These are phyloP conservation scores for Smittium culicis DNA, from an alignment of 371 early-diverging fungal species.

Conservation along the genomic window DNA sequence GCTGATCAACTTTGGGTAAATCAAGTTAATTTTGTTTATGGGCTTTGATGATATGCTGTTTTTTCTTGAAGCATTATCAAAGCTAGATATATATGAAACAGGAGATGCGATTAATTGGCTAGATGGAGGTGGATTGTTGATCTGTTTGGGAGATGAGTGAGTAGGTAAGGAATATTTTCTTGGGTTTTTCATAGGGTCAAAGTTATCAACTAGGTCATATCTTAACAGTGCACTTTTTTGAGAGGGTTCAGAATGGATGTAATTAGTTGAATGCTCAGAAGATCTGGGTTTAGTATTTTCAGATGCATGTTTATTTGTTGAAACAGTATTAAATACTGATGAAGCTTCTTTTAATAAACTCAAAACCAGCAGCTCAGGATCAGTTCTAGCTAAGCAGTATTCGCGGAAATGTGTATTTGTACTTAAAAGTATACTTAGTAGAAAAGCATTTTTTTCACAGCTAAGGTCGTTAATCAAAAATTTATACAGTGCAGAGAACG, in stretches of 20 bases:
- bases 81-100: too few species aligned
- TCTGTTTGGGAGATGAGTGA: too few species aligned
- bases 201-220: not conserved
- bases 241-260: not conserved
- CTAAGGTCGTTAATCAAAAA: not conserved
- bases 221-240: not conserved
- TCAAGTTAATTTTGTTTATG: not conserved
- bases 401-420: not conserved
- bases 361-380: not conserved
- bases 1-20: not conserved
- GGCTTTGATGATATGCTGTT: not conserved
- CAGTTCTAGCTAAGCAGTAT: conserved; percentile 6
- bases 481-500: not conserved
- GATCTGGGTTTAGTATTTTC: not conserved
- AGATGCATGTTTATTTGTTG: not conserved
- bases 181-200: not conserved
- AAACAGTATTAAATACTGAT: not conserved
- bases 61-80: too few species aligned
- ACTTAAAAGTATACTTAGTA: not conserved
- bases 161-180: too few species aligned
- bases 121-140: too few species aligned
- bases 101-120: too few species aligned
- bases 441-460: not conserved
- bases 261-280: not conserved
- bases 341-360: not conserved